A percentile compares a stretch with the other conserved stretches of the same genome.
These are phyloP conservation scores for Vigna reflexopilosa DNA, from an alignment of 306 rosid species.

Conservation along the genomic window DNA sequence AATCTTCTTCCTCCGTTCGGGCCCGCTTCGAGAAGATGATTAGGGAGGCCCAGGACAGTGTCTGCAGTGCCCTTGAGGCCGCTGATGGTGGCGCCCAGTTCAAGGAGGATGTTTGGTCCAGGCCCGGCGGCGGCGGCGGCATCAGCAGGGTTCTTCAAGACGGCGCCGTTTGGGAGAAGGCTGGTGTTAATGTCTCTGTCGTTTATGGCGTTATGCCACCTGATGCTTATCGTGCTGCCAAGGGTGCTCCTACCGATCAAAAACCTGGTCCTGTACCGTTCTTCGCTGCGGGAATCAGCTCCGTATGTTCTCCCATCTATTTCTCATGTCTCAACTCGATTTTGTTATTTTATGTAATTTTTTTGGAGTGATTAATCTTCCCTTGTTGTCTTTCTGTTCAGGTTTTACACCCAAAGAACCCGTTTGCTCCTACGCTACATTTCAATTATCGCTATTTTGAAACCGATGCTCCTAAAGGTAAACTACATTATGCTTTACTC, in stretches of 20 bases:
- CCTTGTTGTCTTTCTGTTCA: constrained; percentile 43
- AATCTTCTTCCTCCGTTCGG: constrained; percentile 59
- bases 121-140: constrained; percentile 98
- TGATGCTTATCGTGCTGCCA: constrained; percentile 97
- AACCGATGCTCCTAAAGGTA: constrained; percentile 92
- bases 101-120: constrained; percentile 97
- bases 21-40: constrained; percentile 97
- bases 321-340: too few relatives aligned
- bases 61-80: constrained; percentile 76
- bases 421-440: constrained; percentile 95
- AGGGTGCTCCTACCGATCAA: constrained; percentile 60
- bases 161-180: constrained; percentile 96
- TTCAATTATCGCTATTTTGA: constrained; percentile 97
- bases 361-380: neutral
- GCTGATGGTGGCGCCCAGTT: constrained; percentile 83
- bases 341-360: neutral
- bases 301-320: constrained; percentile 53
- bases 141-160: constrained; percentile 96
- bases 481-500: neutral
- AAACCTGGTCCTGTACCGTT: constrained; percentile 93
- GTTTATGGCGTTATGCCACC: constrained; percentile 98
- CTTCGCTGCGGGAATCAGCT: constrained; percentile 97
- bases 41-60: constrained; percentile 86
- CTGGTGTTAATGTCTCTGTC: constrained; percentile 96
- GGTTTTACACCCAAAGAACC: constrained; percentile 98